Evolutionary conservation across 2,329 filamentous ascomycete species (phyloP), one percentile per base, ranked within the genome.

Genomic region (Neoarthrinium moseri): DNA sequence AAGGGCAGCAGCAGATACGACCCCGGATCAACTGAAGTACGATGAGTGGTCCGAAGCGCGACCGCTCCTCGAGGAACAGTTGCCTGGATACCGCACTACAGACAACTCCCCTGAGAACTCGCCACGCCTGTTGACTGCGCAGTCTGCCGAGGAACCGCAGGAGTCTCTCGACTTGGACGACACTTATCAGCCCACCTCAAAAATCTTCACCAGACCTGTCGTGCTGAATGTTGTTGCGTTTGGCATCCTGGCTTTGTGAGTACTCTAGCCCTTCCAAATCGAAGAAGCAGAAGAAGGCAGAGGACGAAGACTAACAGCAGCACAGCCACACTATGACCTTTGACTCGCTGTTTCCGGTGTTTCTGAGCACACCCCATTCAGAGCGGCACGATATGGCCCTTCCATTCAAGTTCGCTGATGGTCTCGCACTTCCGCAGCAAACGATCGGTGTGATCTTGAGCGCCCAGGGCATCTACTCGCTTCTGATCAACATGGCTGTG

Each of bases 241-340:
- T 63, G 92, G 91, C 35, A 90, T 97, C 57, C 75, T 97, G 49
- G 92, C 92, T 53, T 96, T 95, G 91, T 96, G 78, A 81, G 90
- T 85, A 23, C 46, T 46, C 11, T 12, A 11, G 24, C 22, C n/a
- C n/a, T n/a, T n/a, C n/a, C n/a, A n/a, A n/a, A n/a, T n/a, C n/a
- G n/a, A n/a, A n/a, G n/a, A n/a, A n/a, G n/a, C n/a, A n/a, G n/a
- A n/a, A n/a, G n/a, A n/a, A n/a, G n/a, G n/a, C n/a, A n/a, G n/a
- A n/a, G n/a, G n/a, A n/a, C n/a, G n/a, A n/a, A n/a, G n/a, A n/a
- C n/a, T n/a, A n/a, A n/a, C n/a, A n/a, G n/a, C n/a, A n/a, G n/a
- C n/a, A 51, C 32, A 96, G 91, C 71, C 92, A 97, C 70, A 96
- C 92, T 11, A 96, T 99, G 69, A 95, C 91, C 0, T 94, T 95